phyloP scores from a whole-genome alignment of 352 stramenopile genomes.

The Phytophthora chlamydospora region DNA sequence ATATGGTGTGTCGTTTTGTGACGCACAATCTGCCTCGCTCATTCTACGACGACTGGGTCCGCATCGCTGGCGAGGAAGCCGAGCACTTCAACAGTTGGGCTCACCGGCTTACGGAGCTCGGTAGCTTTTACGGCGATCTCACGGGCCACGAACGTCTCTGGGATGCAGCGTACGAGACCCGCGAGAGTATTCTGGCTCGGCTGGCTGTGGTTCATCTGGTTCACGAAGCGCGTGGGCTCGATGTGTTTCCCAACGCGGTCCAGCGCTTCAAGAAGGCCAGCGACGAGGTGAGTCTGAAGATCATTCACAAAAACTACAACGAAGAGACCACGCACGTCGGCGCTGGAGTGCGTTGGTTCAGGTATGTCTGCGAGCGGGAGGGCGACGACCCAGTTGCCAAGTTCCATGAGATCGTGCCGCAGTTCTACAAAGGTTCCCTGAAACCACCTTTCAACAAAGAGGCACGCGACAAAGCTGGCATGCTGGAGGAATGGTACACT shows the following conservation, averaged over 20 bases:
- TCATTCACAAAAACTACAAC: constrained; percentile 56
- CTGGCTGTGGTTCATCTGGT: constrained; percentile 64
- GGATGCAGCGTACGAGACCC: constrained; percentile 57
- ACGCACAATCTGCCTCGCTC: constrained; percentile 43
- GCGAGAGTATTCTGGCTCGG: constrained; percentile 39
- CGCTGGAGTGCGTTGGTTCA: constrained; percentile 51
- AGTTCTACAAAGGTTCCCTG: constrained; percentile 56
- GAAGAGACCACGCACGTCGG: constrained; percentile 61
- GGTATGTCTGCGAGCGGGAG: constrained; percentile 43
- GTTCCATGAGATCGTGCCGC: constrained; percentile 56
- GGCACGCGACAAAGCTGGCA: constrained; percentile 48
- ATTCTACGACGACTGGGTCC: constrained; percentile 72
- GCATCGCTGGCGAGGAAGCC: constrained; percentile 56
- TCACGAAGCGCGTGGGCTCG: constrained; percentile 62
- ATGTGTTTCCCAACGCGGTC: constrained; percentile 59
- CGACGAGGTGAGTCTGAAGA: constrained; percentile 46
- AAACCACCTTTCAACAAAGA: constrained; percentile 69
- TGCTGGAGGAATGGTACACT: constrained; percentile 59
- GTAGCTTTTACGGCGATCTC: constrained; percentile 57
- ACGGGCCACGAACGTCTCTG: constrained; percentile 56
- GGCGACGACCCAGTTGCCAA: constrained; percentile 37
- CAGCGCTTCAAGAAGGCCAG: constrained; percentile 50
- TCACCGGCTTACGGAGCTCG: constrained; percentile 48
- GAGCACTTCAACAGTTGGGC: constrained; percentile 62
- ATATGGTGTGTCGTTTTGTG: constrained; percentile 64